Conservation (phyloP, 148 eudicot species). For the Limonium bicolor region DNA sequence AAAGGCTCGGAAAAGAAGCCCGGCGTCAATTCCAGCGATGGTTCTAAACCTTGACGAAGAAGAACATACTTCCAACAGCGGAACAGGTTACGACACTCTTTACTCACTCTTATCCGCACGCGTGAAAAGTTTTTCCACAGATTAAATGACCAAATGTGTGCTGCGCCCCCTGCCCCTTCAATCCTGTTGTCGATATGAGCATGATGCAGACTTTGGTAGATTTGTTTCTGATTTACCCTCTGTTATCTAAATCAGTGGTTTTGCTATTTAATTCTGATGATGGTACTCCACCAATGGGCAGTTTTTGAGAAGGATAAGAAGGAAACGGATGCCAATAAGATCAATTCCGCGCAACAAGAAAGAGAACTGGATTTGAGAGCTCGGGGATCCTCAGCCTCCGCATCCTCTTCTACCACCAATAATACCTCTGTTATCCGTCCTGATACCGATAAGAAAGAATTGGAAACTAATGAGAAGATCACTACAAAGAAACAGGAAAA, state of each 20-base stretch:
- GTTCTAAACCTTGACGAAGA: slow-evolving; percentile 61
- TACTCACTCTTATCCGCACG: background rate
- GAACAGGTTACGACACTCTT: slow-evolving; percentile 9
- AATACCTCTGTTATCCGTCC: too few relatives aligned
- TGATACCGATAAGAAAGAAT: too few relatives aligned
- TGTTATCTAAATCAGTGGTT: background rate
- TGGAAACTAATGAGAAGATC: too few relatives aligned
- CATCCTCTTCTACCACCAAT: too few relatives aligned
- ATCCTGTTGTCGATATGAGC: too few relatives aligned
- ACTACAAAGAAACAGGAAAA: too few relatives aligned
- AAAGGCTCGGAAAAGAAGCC: slow-evolving; percentile 35
- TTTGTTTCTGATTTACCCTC: background rate
- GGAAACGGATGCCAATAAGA: too few relatives aligned
- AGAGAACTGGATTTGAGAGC: too few relatives aligned
- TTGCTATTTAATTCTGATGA: background rate
- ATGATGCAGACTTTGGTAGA: too few relatives aligned
- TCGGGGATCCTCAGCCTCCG: too few relatives aligned
- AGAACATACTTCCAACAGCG: slow-evolving; percentile 1
- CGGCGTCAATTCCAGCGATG: slow-evolving; percentile 21
- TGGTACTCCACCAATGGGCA: background rate
- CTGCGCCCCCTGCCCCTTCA: too few relatives aligned
- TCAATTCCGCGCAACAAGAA: too few relatives aligned
- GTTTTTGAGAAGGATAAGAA: slow-evolving; percentile 17
- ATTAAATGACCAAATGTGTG: slow-evolving; percentile 7
- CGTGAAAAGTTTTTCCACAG: background rate